These are phyloP conservation scores for Verticillium isaacii DNA, from an alignment of 2,329 filamentous ascomycete genomes.

Conservation along the genomic window DNA sequence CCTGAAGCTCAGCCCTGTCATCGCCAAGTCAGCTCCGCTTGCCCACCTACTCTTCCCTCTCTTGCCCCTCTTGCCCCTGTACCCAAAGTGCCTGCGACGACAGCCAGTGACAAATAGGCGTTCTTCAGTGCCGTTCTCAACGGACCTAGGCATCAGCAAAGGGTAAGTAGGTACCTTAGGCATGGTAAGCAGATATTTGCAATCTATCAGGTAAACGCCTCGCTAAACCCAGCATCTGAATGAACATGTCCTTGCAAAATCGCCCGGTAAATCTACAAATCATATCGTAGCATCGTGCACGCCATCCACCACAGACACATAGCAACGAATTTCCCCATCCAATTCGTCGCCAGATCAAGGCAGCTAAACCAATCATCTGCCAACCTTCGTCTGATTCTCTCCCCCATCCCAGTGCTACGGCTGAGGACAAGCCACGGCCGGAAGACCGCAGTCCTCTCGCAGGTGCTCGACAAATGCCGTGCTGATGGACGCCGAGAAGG, in stretches of 20 bases:
- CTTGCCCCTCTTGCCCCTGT: too few species aligned
- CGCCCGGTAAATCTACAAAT: background rate
- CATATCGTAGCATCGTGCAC: background rate
- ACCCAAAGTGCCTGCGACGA: too few species aligned
- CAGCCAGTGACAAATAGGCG: background rate
- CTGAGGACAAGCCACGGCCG: constrained; percentile 1
- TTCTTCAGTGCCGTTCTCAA: too few species aligned
- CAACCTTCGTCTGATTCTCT: background rate
- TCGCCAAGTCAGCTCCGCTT: background rate
- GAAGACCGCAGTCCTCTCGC: constrained; percentile 16
- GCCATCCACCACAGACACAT: background rate
- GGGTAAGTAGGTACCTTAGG: too few species aligned
- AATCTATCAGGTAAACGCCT: background rate
- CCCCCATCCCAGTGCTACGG: background rate
- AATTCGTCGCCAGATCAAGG: too few species aligned
- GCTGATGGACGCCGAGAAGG: constrained; percentile 57
- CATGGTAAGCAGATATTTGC: too few species aligned
- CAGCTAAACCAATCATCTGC: background rate
- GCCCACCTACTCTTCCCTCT: background rate
- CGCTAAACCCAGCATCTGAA: background rate
- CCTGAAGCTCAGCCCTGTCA: background rate
- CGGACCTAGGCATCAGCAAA: too few species aligned
- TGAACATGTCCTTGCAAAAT: background rate
- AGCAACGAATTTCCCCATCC: too few species aligned
- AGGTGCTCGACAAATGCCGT: constrained; percentile 50